Evolutionary conservation across 2,329 filamentous ascomycete genomes (phyloP).

Genomic region (Xylaria digitata): DNA sequence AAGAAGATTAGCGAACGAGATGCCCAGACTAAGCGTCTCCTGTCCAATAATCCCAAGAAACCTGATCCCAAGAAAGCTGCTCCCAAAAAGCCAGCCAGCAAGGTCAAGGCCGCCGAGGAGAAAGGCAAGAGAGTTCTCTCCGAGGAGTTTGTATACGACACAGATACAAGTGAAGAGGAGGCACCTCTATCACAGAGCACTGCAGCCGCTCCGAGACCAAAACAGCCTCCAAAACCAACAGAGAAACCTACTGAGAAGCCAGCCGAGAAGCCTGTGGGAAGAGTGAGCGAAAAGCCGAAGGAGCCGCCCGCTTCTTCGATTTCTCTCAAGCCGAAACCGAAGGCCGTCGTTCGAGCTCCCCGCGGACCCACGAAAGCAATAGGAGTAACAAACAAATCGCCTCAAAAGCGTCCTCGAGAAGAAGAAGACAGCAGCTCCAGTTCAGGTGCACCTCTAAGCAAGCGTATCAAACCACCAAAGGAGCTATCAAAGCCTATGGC

Average conservation of each 20-base stretch:
- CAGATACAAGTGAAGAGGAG: constrained; percentile 65
- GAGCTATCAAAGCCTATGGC: constrained; percentile 51
- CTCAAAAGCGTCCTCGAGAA: constrained; percentile 64
- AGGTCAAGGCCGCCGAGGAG: constrained; percentile 54
- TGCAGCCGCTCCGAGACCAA: constrained; percentile 48
- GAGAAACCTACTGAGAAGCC: constrained; percentile 37
- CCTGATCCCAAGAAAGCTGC: constrained; percentile 53
- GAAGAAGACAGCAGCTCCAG: constrained; percentile 69
- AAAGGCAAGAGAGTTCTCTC: constrained; percentile 63
- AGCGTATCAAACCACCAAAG: constrained; percentile 65
- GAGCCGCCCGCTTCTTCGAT: constrained; percentile 41
- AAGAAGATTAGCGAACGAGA: constrained; percentile 68
- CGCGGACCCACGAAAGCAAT: constrained; percentile 47
- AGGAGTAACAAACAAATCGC: constrained; percentile 49
- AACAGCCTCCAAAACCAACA: constrained; percentile 43
- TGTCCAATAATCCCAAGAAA: constrained; percentile 58
- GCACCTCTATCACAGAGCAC: constrained; percentile 56
- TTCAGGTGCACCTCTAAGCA: constrained; percentile 68
- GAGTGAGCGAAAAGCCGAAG: constrained; percentile 44
- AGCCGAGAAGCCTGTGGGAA: constrained; percentile 25
- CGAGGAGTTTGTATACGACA: constrained; percentile 67
- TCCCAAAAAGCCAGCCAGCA: constrained; percentile 59
- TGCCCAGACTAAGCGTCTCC: constrained; percentile 66
- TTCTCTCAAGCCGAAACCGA: constrained; percentile 51
- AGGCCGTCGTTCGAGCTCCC: constrained; percentile 48